Evolutionary conservation across 2,329 filamentous ascomycete genomes (phyloP).

Genomic region (Fusarium acutatum): DNA sequence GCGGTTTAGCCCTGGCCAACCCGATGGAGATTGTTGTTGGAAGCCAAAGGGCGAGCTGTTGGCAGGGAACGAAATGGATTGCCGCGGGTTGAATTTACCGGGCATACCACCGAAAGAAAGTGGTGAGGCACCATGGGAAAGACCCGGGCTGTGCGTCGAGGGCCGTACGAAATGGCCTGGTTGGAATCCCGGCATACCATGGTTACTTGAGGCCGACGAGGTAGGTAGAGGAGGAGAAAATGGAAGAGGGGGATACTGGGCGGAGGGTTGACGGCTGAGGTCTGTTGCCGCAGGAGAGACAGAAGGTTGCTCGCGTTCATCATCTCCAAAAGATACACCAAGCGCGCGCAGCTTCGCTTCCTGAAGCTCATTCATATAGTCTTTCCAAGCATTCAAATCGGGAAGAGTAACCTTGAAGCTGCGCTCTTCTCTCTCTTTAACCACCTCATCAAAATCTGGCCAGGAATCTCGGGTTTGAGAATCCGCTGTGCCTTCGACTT

Average conservation of each 20-base stretch:
- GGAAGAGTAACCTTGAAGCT: conserved; percentile 73
- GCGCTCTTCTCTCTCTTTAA: conserved; percentile 60
- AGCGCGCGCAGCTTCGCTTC: conserved; percentile 94
- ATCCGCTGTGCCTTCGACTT: conserved; percentile 51
- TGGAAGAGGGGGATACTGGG: conserved; percentile 77
- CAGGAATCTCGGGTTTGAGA: conserved; percentile 75
- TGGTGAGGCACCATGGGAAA: conserved; percentile 76
- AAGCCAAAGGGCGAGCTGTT: conserved; percentile 74
- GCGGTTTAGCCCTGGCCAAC: conserved; percentile 63
- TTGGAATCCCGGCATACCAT: conserved; percentile 64
- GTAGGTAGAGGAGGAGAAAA: conserved; percentile 87
- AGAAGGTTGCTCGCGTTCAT: conserved; percentile 71
- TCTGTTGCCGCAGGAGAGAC: conserved; percentile 72
- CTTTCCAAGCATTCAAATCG: conserved; percentile 74
- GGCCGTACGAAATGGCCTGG: conserved; percentile 67
- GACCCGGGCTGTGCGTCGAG: conserved; percentile 68
- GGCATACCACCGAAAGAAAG: conserved; percentile 70
- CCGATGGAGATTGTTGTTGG: conserved; percentile 66
- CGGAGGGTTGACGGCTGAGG: conserved; percentile 74
- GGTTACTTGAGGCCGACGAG: conserved; percentile 78
- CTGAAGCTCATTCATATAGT: conserved; percentile 82
- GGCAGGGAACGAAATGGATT: conserved; percentile 74
- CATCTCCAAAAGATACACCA: conserved; percentile 82
- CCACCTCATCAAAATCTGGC: conserved; percentile 69
- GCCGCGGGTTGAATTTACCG: conserved; percentile 72